Conservation (phyloP, 2,329 filamentous ascomycete species). For the Knufia fluminis region DNA sequence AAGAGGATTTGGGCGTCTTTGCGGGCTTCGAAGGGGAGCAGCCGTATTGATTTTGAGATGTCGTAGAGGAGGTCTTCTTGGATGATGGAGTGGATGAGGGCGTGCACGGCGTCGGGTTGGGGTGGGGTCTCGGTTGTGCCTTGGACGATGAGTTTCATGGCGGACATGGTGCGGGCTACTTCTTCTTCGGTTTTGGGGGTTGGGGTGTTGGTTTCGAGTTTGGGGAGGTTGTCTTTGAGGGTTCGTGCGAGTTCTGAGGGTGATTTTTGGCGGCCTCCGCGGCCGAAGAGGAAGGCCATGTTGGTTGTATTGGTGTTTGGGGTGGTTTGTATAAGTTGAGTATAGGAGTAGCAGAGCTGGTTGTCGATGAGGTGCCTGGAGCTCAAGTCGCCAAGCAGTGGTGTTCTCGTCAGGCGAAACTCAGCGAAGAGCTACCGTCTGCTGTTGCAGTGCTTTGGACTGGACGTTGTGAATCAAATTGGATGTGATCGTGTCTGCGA, state of each 20-base stretch:
- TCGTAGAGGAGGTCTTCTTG: constrained; percentile 81
- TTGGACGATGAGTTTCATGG: constrained; percentile 90
- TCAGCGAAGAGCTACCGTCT: constrained; percentile 4
- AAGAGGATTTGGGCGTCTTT: constrained; percentile 96
- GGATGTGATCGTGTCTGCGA: neutral
- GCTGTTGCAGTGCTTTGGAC: neutral
- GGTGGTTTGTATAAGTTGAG: neutral
- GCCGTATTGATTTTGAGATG: constrained; percentile 71
- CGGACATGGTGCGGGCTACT: constrained; percentile 63
- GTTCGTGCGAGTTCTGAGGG: constrained; percentile 53
- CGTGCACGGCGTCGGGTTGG: constrained; percentile 76
- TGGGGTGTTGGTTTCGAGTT: constrained; percentile 49
- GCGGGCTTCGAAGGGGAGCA: constrained; percentile 86
- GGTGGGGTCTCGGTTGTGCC: constrained; percentile 89
- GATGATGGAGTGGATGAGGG: constrained; percentile 74
- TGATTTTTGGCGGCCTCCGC: constrained; percentile 50
- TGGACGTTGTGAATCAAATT: too few species aligned
- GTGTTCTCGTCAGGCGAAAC: neutral
- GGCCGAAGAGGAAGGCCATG: constrained; percentile 63
- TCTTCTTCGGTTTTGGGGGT: constrained; percentile 42
- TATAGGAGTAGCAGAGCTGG: neutral
- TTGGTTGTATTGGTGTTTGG: neutral
- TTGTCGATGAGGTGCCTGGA: too few species aligned
- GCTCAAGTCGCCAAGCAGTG: too few species aligned
- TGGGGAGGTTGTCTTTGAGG: constrained; percentile 54